Evolutionary conservation across 2,329 filamentous ascomycete species (phyloP).

Genomic region (Phoma herbarum): DNA sequence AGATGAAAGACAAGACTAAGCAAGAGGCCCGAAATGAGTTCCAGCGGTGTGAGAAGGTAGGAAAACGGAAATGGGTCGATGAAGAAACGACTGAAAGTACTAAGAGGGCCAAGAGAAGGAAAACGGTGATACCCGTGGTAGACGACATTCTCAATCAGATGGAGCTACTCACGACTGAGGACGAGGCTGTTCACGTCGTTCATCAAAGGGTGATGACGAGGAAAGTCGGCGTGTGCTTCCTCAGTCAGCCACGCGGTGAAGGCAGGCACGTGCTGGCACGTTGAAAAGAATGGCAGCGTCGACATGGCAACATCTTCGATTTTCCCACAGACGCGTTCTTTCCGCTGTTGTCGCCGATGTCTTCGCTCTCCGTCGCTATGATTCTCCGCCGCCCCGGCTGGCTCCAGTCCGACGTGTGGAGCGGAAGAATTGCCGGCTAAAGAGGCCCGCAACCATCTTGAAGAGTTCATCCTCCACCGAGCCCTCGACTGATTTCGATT

Average conservation of each 20-base stretch:
- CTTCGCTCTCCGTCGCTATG: background rate
- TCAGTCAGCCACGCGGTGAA: background rate
- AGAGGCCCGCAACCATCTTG: constrained; percentile 25
- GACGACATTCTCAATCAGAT: background rate
- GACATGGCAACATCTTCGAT: background rate
- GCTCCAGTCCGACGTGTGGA: constrained; percentile 19
- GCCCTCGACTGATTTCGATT: constrained; percentile 23
- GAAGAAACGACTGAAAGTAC: background rate
- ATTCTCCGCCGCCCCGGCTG: constrained; percentile 15
- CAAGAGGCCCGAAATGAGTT: background rate
- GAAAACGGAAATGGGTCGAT: background rate
- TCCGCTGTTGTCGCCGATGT: background rate
- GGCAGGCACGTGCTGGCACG: constrained; percentile 1
- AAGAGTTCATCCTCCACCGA: constrained; percentile 26
- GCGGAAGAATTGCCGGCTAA: constrained; percentile 50
- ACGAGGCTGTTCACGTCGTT: background rate
- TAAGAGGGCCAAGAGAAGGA: background rate
- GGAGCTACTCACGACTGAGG: background rate
- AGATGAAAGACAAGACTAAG: background rate
- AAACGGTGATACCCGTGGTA: background rate
- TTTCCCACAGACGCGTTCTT: background rate
- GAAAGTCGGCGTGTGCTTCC: background rate
- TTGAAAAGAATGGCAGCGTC: background rate
- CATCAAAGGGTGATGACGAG: background rate
- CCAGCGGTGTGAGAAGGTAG: background rate